Evolutionary conservation across 441 rosid genomes (phyloP).

Genomic region (Jatropha podagrica): DNA sequence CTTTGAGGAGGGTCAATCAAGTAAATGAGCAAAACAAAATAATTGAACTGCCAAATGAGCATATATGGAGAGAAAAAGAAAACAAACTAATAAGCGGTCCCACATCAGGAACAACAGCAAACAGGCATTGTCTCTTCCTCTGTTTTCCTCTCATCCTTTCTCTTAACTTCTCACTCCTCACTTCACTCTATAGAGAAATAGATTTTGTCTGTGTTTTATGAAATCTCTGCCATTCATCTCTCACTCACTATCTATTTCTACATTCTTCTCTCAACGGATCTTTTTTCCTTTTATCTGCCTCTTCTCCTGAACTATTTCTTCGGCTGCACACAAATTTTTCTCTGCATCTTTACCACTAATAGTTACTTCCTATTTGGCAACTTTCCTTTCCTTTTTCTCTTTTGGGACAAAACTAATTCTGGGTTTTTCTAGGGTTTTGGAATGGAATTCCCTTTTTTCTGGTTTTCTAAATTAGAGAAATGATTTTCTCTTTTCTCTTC

Average conservation of each 20-base stretch:
- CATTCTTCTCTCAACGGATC: conserved; percentile 29
- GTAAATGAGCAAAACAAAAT: conserved; percentile 24
- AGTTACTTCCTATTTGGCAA: conserved; percentile 19
- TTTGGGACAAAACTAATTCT: not conserved
- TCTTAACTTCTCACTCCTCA: not conserved
- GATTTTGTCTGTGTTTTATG: not conserved
- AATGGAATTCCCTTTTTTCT: conserved; percentile 13
- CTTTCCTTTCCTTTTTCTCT: conserved; percentile 4
- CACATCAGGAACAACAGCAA: conserved; percentile 1
- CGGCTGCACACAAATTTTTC: not conserved
- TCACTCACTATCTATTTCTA: not conserved
- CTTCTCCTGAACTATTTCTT: conserved; percentile 8
- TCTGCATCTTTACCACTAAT: not conserved
- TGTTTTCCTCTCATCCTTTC: conserved; percentile 20
- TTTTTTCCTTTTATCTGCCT: conserved; percentile 27
- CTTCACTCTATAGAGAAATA: not conserved
- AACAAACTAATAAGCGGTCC: not conserved
- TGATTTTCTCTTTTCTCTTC: not conserved
- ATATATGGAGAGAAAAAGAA: no score
- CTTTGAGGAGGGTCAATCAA: conserved; percentile 4
- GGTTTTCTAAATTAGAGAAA: not conserved
- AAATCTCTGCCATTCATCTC: no score
- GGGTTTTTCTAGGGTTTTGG: conserved; percentile 35
- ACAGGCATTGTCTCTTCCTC: conserved; percentile 29
- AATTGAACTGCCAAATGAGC: conserved; percentile 15